Evolutionary conservation across 345 rosid genomes (phyloP).

Genomic region (Citrus australasica): DNA sequence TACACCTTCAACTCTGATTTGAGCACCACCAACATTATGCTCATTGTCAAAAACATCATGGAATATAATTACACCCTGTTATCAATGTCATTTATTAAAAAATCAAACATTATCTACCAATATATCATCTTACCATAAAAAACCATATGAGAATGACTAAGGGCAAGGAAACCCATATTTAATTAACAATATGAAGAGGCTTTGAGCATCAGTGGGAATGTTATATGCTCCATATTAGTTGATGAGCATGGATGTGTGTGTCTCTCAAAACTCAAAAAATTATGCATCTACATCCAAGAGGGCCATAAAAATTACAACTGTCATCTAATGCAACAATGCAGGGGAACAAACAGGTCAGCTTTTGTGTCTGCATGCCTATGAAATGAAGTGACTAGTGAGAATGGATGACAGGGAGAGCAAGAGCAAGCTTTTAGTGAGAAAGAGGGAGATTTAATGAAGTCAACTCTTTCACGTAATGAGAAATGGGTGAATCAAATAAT

Average conservation of each 20-base stretch:
- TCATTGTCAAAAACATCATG: slow-evolving; percentile 90
- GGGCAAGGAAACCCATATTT: background rate
- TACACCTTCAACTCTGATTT: slow-evolving; percentile 94
- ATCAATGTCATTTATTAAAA: slow-evolving; percentile 13
- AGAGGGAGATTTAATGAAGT: background rate
- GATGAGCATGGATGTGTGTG: background rate
- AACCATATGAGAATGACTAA: background rate
- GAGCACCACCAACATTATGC: slow-evolving; percentile 91
- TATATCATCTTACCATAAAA: background rate
- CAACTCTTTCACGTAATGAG: background rate
- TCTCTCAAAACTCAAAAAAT: background rate
- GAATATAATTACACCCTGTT: slow-evolving; percentile 94
- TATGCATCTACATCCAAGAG: background rate
- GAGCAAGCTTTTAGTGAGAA: background rate
- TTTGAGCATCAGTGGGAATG: background rate
- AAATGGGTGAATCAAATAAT: background rate
- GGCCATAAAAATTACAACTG: background rate
- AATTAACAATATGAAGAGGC: background rate
- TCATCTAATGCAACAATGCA: background rate
- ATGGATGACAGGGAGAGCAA: background rate
- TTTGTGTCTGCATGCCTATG: background rate
- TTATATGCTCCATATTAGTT: background rate
- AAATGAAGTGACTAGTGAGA: background rate
- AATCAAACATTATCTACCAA: background rate
- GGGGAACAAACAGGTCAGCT: background rate